A percentile compares a stretch with the other conserved stretches of the same genome.
Conservation (phyloP, 192 early-diverging fungal species). For the Diversispora eburnea region DNA sequence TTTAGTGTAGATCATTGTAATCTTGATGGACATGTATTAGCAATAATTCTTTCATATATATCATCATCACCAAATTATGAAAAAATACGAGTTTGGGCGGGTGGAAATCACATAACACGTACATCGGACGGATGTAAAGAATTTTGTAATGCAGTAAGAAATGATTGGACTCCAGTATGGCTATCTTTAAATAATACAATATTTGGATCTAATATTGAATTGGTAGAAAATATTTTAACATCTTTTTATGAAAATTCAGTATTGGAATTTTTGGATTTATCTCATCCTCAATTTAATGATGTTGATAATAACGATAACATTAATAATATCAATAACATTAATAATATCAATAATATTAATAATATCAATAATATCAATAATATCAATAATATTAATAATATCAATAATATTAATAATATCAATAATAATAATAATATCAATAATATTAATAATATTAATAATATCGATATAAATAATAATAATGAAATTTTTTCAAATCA, state of each 20-base stretch:
- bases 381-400: not conserved
- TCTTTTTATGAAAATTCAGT: conserved; percentile 8
- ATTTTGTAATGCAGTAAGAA: not conserved
- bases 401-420: too few relatives aligned
- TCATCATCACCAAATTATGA: conserved; percentile 4
- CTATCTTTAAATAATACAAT: conserved; percentile 1
- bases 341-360: too few relatives aligned
- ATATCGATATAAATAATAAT: not conserved
- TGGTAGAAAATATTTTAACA: not conserved
- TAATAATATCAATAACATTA: too few relatives aligned
- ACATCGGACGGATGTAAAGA: not conserved
- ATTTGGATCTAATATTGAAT: not conserved
- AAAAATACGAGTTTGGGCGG: conserved; percentile 17
- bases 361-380: too few relatives aligned
- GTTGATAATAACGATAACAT: too few relatives aligned
- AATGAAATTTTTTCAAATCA: not conserved
- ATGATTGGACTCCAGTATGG: conserved; percentile 21
- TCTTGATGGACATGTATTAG: not conserved
- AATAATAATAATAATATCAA: too few relatives aligned
- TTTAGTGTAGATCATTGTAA: conserved; percentile 19
- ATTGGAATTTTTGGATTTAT: conserved; percentile 10
- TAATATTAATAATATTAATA: too few relatives aligned
- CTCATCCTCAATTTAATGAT: not conserved
- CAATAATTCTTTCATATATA: not conserved
- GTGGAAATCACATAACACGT: conserved; percentile 9